Conservation (phyloP, 352 stramenopile genomes). For the Phytophthora agathidicida region DNA sequence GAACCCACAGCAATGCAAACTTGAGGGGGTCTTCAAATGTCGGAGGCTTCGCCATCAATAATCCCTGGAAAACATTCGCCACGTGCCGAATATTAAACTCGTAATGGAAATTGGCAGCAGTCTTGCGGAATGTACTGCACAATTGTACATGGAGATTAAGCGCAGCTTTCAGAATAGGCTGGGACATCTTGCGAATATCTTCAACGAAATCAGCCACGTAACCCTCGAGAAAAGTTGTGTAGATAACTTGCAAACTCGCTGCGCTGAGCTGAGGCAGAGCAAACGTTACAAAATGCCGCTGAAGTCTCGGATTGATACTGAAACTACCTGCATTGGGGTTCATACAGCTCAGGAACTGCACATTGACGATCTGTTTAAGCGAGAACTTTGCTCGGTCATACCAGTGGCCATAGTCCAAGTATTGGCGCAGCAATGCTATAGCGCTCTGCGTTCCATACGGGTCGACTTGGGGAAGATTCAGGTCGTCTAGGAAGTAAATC, state of each 20-base stretch:
- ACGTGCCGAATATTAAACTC: constrained; percentile 98
- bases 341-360: constrained; percentile 96
- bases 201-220: constrained; percentile 94
- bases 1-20: constrained; percentile 95
- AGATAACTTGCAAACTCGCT: constrained; percentile 93
- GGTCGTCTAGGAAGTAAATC: constrained; percentile 96
- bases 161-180: constrained; percentile 86
- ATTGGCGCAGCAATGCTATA: constrained; percentile 93
- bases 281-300: constrained; percentile 96
- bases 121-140: constrained; percentile 88
- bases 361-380: constrained; percentile 93
- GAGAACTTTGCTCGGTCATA: constrained; percentile 95
- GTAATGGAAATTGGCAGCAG: constrained; percentile 96
- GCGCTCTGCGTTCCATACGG: constrained; percentile 95
- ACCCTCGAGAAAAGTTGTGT: constrained; percentile 94
- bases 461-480: constrained; percentile 96
- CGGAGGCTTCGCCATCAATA: constrained; percentile 89
- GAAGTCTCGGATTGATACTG: constrained; percentile 92
- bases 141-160: constrained; percentile 91
- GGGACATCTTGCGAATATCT: constrained; percentile 89
- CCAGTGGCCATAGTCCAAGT: constrained; percentile 95
- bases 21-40: constrained; percentile 89
- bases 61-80: constrained; percentile 94
- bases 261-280: constrained; percentile 88
- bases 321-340: constrained; percentile 95